These are phyloP conservation scores for Babesia ovata DNA, from an alignment of 169 alveolate genomes.

Conservation along the genomic window DNA sequence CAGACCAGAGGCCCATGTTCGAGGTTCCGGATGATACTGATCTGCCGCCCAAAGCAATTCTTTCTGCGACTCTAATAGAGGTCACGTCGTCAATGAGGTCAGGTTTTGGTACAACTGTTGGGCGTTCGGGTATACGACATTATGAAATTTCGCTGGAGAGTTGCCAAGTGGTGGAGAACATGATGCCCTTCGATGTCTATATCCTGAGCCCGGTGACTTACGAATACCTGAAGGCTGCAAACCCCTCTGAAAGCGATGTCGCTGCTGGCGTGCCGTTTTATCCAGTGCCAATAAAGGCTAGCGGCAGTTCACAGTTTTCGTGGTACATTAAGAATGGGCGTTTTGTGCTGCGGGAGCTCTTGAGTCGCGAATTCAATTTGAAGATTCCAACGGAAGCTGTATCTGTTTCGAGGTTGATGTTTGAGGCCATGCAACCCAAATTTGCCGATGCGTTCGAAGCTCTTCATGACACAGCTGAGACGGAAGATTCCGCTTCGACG, in stretches of 20 bases:
- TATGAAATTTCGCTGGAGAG: conserved; percentile 58
- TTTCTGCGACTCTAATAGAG: conserved; percentile 58
- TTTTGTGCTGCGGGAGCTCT: conserved; percentile 48
- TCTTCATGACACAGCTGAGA: not conserved
- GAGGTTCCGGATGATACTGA: not conserved
- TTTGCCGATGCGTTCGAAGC: conserved; percentile 9
- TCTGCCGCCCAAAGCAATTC: conserved; percentile 23
- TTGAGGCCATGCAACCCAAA: conserved; percentile 54
- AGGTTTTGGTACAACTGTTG: conserved; percentile 25
- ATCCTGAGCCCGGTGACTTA: conserved; percentile 48
- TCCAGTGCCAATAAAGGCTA: conserved; percentile 47
- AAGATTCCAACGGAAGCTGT: conserved; percentile 38
- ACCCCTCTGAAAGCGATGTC: not conserved
- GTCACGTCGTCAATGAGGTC: conserved; percentile 36
- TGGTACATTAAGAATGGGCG: conserved; percentile 58
- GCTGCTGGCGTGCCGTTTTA: conserved; percentile 3
- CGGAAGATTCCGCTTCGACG: not conserved
- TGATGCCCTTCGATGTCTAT: conserved; percentile 66
- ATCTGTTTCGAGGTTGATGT: conserved; percentile 21
- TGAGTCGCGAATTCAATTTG: conserved; percentile 47
- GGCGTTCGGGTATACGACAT: conserved; percentile 35
- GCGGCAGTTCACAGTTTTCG: conserved; percentile 44
- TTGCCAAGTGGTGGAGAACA: conserved; percentile 63
- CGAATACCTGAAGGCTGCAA: conserved; percentile 14
- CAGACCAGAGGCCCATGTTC: not conserved